Base-by-base conservation (phyloP, 1,139 yeast genomes). In the Hyphopichia buzzinii region DNA sequence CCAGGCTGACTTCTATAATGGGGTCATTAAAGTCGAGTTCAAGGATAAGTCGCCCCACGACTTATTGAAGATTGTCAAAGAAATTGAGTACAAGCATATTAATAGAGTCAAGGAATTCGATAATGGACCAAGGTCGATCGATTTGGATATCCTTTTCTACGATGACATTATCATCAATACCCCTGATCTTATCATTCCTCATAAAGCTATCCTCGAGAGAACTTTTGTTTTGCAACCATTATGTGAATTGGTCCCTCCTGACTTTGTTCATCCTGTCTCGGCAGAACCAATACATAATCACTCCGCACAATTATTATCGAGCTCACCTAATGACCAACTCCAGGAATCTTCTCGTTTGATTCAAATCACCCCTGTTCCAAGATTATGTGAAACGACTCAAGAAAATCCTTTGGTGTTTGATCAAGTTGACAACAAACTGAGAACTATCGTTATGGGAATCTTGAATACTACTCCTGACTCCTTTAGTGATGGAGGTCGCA, bases 401-500 rank as follows among this genome's bases (percentile, higher is more conserved):
- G 59, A 62, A 13, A 21, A 33, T 21, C 17, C 41, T 12, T 44
- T 76, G 23, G 52, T 55, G 33, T 75, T 74, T 47, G 79, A 74
- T 37, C 59, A 56, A 34, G 40, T 56, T 16, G 48, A 58, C 29
- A 48, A 61, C 30, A 56, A 61, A 14, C 60, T 67, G 14, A 55
- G 59, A 13, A 79, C 86, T 0, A 53, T 64, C 30, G 59, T 89
- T 34, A 92, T 92, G 98, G 95, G 90, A 1, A 82, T 92, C 33
- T 59, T 92, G 40, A 92, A 92, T 52, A 74, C 84, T 15, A 92
- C 98, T 0, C 97, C 97, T 0, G 97, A 94, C 55, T 89, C 97
- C 0, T 92, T 92, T 53, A 87, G 96, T 35, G 98, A 94, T 59
- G 97, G 96, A 1, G 90, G 95, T 0, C 44, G 41, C n/a, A 49